phyloP scores from a whole-genome alignment of 176 grass and related monocot genomes.

The Panicum miliaceum region DNA sequence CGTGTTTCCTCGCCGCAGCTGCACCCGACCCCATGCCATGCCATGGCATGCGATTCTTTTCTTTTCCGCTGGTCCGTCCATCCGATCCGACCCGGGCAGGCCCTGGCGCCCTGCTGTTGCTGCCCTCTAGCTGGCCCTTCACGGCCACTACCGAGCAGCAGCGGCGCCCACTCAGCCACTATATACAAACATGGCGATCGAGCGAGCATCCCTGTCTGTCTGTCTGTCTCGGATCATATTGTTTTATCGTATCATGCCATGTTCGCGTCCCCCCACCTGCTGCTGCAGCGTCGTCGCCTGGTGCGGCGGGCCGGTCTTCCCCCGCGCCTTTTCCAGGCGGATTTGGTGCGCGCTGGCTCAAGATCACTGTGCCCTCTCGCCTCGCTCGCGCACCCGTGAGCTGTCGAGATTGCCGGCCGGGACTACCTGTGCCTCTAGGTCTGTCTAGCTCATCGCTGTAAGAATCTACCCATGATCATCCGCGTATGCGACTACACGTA shows the following conservation, averaged over 20 bases:
- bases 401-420: background rate
- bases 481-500: background rate
- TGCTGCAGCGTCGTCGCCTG: background rate
- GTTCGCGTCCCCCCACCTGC: background rate
- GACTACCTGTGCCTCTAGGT: background rate
- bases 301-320: background rate
- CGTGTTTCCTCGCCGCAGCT: background rate
- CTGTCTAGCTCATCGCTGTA: background rate
- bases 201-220: background rate
- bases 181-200: background rate
- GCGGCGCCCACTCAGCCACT: background rate
- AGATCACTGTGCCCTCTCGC: background rate
- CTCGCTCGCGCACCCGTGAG: background rate
- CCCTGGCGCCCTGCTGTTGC: background rate
- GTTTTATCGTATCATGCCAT: background rate
- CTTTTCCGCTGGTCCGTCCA: slow-evolving; percentile 23
- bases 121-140: background rate
- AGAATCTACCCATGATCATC: background rate
- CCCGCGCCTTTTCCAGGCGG: background rate
- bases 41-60: background rate
- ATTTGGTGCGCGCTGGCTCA: slow-evolving; percentile 34
- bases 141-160: background rate
- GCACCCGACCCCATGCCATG: background rate
- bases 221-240: background rate
- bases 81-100: background rate